Percentiles rank a stretch among this genome's conserved stretches.
These are phyloP conservation scores for Aureobasidium sp. DNA, from an alignment of 2,329 filamentous ascomycete genomes.

Conservation along the genomic window DNA sequence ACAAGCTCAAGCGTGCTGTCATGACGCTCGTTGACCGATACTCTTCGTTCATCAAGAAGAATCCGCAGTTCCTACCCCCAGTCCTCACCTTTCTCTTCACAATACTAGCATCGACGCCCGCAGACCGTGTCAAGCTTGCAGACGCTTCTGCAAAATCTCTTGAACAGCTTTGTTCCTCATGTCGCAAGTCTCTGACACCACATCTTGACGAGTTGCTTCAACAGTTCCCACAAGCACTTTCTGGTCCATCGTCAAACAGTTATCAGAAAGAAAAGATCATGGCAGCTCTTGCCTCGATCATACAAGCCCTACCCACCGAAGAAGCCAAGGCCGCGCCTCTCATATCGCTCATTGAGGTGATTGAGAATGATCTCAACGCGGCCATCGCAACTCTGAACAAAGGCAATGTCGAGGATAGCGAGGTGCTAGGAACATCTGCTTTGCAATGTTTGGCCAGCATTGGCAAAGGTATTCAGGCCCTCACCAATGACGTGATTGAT, in stretches of 20 bases:
- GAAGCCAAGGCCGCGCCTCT: conserved; percentile 49
- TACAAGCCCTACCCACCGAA: conserved; percentile 62
- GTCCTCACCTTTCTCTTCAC: conserved; percentile 69
- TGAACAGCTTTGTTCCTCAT: conserved; percentile 66
- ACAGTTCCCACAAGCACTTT: conserved; percentile 62
- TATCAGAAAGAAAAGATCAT: conserved; percentile 67
- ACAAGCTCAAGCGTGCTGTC: conserved; percentile 59
- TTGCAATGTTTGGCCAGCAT: conserved; percentile 64
- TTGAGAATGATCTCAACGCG: conserved; percentile 55
- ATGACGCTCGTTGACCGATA: conserved; percentile 66
- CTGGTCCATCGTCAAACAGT: conserved; percentile 55
- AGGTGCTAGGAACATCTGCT: conserved; percentile 44
- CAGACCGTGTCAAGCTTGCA: conserved; percentile 45
- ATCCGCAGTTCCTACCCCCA: conserved; percentile 59
- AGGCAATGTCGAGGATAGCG: conserved; percentile 35
- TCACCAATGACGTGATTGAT: conserved; percentile 60
- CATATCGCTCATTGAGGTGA: conserved; percentile 52
- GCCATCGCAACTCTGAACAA: conserved; percentile 27
- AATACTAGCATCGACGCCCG: conserved; percentile 51
- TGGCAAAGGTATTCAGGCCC: conserved; percentile 64
- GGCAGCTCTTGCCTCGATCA: conserved; percentile 65
- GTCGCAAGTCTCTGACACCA: conserved; percentile 58
- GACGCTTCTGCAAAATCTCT: conserved; percentile 70
- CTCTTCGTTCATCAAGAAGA: conserved; percentile 67
- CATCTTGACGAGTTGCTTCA: conserved; percentile 63